Evolutionary conservation across 2,329 filamentous ascomycete species (phyloP).

Genomic region (Plenodomus biglobosus): DNA sequence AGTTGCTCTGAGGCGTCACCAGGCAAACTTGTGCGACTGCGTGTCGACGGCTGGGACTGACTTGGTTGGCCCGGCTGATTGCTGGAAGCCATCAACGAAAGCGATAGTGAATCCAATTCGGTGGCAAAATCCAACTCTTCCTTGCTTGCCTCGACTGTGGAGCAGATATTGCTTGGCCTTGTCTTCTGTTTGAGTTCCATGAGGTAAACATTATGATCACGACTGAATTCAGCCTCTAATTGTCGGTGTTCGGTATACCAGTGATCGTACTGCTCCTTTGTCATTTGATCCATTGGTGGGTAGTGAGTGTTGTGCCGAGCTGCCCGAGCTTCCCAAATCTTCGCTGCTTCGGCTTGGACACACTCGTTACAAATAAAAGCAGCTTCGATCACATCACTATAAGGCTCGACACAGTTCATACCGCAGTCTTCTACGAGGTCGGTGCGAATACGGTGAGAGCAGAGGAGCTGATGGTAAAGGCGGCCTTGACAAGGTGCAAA

Average conservation of each 20-base stretch:
- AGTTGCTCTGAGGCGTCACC: constrained; percentile 40
- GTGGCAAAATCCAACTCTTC: constrained; percentile 37
- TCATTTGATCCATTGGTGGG: constrained; percentile 33
- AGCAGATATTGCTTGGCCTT: constrained; percentile 36
- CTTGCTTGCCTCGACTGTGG: constrained; percentile 30
- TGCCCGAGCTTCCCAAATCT: constrained; percentile 34
- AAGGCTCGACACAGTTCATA: constrained; percentile 38
- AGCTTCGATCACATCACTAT: constrained; percentile 13
- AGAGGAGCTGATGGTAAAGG: constrained; percentile 40
- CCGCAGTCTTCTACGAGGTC: constrained; percentile 42
- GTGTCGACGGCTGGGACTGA: constrained; percentile 12
- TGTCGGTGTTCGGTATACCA: constrained; percentile 36
- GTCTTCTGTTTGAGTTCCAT: constrained; percentile 25
- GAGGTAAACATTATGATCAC: constrained; percentile 31
- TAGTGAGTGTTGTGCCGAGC: constrained; percentile 31
- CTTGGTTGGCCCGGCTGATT: constrained; percentile 8
- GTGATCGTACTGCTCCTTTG: constrained; percentile 33
- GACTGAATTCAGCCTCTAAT: constrained; percentile 30
- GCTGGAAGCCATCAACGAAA: constrained; percentile 32
- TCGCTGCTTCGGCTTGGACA: constrained; percentile 28
- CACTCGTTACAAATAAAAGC: constrained; percentile 41
- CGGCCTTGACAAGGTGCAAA: constrained; percentile 39
- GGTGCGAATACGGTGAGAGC: constrained; percentile 41
- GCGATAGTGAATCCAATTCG: constrained; percentile 35
- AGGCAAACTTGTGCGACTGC: constrained; percentile 29